Base-by-base conservation (phyloP, 345 rosid species). In the Melastoma malabathricum region DNA sequence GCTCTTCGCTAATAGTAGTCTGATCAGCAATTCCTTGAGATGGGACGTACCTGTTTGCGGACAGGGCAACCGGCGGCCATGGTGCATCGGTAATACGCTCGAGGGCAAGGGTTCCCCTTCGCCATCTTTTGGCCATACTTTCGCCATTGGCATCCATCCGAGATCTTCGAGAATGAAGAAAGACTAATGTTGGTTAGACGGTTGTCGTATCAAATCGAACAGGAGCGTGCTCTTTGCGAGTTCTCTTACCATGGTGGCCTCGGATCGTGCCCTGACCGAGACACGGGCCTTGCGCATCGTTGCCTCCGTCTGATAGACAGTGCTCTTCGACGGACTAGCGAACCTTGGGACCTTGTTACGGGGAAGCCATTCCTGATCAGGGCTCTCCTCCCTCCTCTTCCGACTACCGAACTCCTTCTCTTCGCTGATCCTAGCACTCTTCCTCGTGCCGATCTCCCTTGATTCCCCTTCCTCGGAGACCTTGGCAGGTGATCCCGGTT, bases 51-150 rank as follows among this genome's bases (percentile, higher is more conserved):
- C 64, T 82, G 90, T 70, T 83, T 83, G 45, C 92, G 67, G 62
- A 83, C 92, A 0, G 92, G 92, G 63, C 92, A 83, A 54, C 86
- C 86, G 18, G 77, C 78, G 15, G 82, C 86, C 92, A 83, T 83
- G 56, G 92, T 83, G 64, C 92, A 83, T 39, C 92, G 69, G 43
- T 83, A 77, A 43, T 83, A 83, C 22, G 92, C 92, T 47, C 92
- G 80, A 49, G 92, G 92, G 57, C 82, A 80, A 2, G 92, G 86
- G 61, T 83, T 83, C 60, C 86, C 92, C 47, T 83, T 83, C 0
- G 86, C 92, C 84, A 77, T 77, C 59, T 83, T 83, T 66, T 83
- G 92, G 10, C 92, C 92, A 52, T 80, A 83, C 54, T 83, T 80
- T 52, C 86, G 56, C 92, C 92, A 83, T 59, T 83, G 92, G 31